phyloP scores from a whole-genome alignment of 1,139 yeast species.

The Debaryomyces singareniensis region DNA sequence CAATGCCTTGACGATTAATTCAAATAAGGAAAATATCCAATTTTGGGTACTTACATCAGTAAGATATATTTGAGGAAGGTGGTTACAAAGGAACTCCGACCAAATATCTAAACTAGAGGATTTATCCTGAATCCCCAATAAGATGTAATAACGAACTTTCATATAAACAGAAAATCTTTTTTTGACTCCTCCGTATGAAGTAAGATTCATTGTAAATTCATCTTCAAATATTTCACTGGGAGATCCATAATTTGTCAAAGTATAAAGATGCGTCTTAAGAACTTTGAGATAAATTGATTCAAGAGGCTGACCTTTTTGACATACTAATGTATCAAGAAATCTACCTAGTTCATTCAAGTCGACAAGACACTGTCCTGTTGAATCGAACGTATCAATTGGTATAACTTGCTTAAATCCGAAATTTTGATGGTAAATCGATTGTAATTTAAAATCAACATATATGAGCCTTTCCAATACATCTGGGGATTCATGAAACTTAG shows the following conservation, averaged over 20 bases:
- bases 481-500: conserved; percentile 29
- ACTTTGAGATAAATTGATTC: not conserved
- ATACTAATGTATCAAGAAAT: not conserved
- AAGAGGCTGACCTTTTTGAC: not conserved
- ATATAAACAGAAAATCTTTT: not conserved
- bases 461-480: conserved; percentile 31
- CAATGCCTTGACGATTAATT: not conserved
- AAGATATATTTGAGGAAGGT: not conserved
- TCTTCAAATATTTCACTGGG: too few relatives aligned
- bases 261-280: conserved; percentile 27
- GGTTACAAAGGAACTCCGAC: not conserved
- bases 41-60: not conserved
- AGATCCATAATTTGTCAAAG: not conserved
- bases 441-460: conserved; percentile 37
- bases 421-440: conserved; percentile 25
- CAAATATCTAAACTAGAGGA: not conserved
- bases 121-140: not conserved
- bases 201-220: not conserved
- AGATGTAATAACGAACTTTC: not conserved
- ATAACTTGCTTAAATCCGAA: conserved; percentile 23
- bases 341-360: too few relatives aligned
- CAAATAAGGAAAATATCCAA: not conserved
- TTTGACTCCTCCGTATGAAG: not conserved
- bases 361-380: not conserved
- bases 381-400: conserved; percentile 9